phyloP scores from a whole-genome alignment of 345 rosid genomes.

The Angophora floribunda region DNA sequence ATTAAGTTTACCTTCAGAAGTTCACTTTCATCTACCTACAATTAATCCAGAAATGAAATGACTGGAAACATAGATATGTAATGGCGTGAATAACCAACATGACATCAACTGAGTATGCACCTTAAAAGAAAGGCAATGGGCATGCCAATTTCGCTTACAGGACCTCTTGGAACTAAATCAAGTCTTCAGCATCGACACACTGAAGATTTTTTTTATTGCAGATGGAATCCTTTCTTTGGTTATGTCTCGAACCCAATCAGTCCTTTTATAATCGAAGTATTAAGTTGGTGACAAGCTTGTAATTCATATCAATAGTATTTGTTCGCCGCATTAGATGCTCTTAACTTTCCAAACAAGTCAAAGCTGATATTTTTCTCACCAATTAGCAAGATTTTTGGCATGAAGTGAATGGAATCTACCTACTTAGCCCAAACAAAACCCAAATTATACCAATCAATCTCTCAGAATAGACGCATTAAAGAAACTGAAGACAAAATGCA shows the following conservation, averaged over 20 bases:
- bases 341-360: neutral
- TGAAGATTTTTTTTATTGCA: neutral
- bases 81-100: neutral
- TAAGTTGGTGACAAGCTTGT: neutral
- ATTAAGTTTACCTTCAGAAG: neutral
- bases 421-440: neutral
- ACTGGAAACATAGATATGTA: neutral
- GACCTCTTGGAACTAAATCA: neutral
- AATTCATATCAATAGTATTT: neutral
- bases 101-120: neutral
- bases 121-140: neutral
- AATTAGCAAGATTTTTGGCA: neutral
- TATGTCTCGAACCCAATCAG: neutral
- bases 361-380: neutral
- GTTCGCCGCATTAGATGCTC: neutral
- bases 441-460: neutral
- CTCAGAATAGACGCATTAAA: neutral
- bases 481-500: neutral
- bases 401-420: neutral
- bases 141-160: neutral
- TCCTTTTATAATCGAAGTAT: neutral
- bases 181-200: neutral
- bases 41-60: neutral
- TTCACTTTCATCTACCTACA: neutral
- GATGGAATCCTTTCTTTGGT: neutral